Evolutionary conservation across 495 filamentous ascomycete species (phyloP).

Genomic region (Pyronema domesticum): DNA sequence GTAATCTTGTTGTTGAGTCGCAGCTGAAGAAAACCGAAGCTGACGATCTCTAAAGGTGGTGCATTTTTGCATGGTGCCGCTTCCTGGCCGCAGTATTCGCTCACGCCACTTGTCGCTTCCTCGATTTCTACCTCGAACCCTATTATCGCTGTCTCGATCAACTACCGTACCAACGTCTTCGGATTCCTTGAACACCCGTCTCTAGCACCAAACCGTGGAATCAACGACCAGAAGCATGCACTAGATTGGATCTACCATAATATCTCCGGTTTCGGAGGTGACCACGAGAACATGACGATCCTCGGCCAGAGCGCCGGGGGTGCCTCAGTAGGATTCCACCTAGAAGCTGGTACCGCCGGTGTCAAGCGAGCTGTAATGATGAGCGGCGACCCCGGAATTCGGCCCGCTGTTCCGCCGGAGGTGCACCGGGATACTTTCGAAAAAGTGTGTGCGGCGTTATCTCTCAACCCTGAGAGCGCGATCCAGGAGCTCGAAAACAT

Average conservation of each 20-base stretch:
- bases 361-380: conserved; percentile 4
- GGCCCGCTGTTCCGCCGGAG: neutral
- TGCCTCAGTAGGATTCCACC: conserved; percentile 8
- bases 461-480: neutral
- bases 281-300: conserved; percentile 40
- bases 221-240: conserved; percentile 48
- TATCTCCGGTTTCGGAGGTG: conserved; percentile 50
- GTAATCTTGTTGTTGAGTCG: conserved; percentile 9
- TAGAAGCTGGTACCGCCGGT: neutral
- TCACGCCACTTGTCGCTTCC: neutral
- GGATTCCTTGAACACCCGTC: conserved; percentile 12
- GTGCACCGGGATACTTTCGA: conserved; percentile 11
- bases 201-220: conserved; percentile 33
- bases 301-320: conserved; percentile 39
- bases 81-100: neutral
- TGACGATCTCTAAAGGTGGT: neutral
- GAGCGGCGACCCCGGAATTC: conserved; percentile 3
- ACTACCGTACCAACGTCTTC: conserved; percentile 7
- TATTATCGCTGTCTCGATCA: conserved; percentile 3
- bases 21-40: neutral
- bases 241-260: conserved; percentile 49
- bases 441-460: conserved; percentile 7
- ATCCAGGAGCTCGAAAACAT: neutral
- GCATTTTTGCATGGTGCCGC: neutral
- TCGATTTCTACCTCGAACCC: neutral